Evolutionary conservation across 192 early-diverging fungal species (phyloP), one percentile per base, ranked within the genome.

Genomic region (Coemansia biformis): DNA sequence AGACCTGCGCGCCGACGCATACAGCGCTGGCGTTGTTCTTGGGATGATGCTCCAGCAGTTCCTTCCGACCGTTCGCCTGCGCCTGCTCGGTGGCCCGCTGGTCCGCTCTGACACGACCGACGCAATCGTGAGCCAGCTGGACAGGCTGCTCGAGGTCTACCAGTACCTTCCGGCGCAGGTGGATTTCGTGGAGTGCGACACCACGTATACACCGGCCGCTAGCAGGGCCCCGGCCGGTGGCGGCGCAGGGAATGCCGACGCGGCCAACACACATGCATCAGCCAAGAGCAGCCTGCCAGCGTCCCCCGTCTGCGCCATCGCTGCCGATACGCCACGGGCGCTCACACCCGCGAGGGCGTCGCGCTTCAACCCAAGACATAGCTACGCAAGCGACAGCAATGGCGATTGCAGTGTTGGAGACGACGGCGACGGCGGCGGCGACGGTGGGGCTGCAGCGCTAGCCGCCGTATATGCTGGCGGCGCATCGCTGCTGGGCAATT

Each of bases 21-120:
- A 86, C 43, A 76, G 79, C 26, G 77, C 79, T 0, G 87, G 87
- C 38, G 61, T 84, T 24, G 76, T 89, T 8, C 44, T 86, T 11
- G 87, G 87, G 16, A 80, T 82, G 78, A 79, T 83, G 82, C 66
- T 89, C 38, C 83, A 89, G 58, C 72, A 76, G 33, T 89, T 81
- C 46, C 51, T 89, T 35, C 83, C 83, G 2, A 77, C 74, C 22
- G 63, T 71, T 22, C 67, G 75, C 26, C 64, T 90, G 33, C 77
- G 81, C 8, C 77, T 83, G 70, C 79, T 90, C 46, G 86, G 87
- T 29, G 81, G 80, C 16, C 77, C 78, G 23, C 72, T 82, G 32
- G 73, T 87, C 8, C 67, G 83, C n/a, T 53, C 66, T 1, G 70
- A 82, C 49, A 87, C 84, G 13, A 89, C 86, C 6, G 79, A 83